Evolutionary conservation across 768 basidiomycete genomes (phyloP), one percentile per base, ranked within the genome.

Genomic region (Jaapia argillacea): DNA sequence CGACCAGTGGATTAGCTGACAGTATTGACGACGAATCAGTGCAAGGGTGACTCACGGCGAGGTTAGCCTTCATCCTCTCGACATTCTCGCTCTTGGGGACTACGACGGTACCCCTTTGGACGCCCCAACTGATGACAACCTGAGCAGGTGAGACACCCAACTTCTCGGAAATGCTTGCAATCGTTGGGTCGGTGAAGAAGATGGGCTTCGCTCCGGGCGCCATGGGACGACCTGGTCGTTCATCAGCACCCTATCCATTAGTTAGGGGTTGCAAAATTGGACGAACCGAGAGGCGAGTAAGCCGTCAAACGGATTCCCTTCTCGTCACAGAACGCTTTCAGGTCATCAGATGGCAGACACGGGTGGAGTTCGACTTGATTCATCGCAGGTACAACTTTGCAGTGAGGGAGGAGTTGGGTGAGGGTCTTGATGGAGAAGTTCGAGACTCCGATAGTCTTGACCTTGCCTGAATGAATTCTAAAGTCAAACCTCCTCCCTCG

Each of bases 331-430:
- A 75, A 72, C 36, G 66, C 58, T 38, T 78, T 55, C 33, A 86
- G 62, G 12, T 75, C 69, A 23, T 71, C 64, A 51, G 85, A 79
- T 4, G 75, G 71, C 46, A 83, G 70, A 60, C 79, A 82, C 3
- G 84, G 84, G 58, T 89, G 86, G 3, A 77, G 59, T 60, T 80
- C 77, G 16, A 81, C 71, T 57, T 86, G 84, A 52, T 85, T 78
- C 13, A 76, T 70, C 26, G 75, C 76, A 14, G 84, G 81, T n/a
- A 71, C 64, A 50, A 82, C 69, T 18, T 59, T 69, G 47, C 65
- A 69, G 18, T 67, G 63, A 27, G 68, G 59, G 24, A 74, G 56
- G 5, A 79, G 62, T 27, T 63, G 46, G 43, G 52, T 52, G 38
- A 61, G 51, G 24, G 53, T 58, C 41, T 59, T 55, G 40, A 66